Conservation (phyloP, 106 monocot species). For the Dendrobium chrysotoxum region DNA sequence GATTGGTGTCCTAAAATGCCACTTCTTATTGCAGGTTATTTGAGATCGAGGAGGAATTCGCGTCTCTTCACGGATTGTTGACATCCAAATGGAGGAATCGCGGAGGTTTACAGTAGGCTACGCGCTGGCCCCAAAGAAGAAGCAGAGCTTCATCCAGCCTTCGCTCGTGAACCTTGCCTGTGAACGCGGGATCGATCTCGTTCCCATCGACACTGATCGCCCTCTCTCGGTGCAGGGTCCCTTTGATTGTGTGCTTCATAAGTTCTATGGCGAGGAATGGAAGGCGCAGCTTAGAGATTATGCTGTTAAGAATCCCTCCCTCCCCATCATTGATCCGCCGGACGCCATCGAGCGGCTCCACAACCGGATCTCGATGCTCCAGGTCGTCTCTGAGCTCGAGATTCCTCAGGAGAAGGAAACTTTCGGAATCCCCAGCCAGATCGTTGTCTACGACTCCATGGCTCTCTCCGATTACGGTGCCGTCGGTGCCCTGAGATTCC, state of each 20-base stretch:
- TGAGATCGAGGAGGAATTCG: conserved; percentile 3
- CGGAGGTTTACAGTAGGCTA: conserved; percentile 22
- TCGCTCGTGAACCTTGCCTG: conserved; percentile 37
- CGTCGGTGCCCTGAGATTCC: conserved; percentile 28
- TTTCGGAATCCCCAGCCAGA: conserved; percentile 51
- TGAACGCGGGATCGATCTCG: conserved; percentile 39
- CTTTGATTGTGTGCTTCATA: conserved; percentile 51
- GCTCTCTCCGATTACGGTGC: conserved; percentile 24
- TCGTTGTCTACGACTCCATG: conserved; percentile 24
- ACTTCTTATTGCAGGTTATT: conserved; percentile 1
- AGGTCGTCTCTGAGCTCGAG: conserved; percentile 39
- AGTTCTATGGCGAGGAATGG: conserved; percentile 38
- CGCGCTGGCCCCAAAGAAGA: conserved; percentile 51
- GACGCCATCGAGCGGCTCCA: conserved; percentile 41
- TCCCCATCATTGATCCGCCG: conserved; percentile 38
- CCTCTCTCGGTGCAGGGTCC: conserved; percentile 35
- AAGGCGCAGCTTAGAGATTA: conserved; percentile 31
- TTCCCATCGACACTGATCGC: conserved; percentile 39
- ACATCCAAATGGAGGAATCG: background rate
- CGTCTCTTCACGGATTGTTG: background rate
- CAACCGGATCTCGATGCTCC: conserved; percentile 57
- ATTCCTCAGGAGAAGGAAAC: conserved; percentile 21
- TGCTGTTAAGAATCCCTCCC: conserved; percentile 17
- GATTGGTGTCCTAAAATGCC: conserved; percentile 5
- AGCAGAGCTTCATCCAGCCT: conserved; percentile 35